A percentile compares a stretch with the other conserved stretches of the same genome.
These are phyloP conservation scores for Phytopythium delawarense DNA, from an alignment of 352 stramenopile genomes.

Conservation along the genomic window DNA sequence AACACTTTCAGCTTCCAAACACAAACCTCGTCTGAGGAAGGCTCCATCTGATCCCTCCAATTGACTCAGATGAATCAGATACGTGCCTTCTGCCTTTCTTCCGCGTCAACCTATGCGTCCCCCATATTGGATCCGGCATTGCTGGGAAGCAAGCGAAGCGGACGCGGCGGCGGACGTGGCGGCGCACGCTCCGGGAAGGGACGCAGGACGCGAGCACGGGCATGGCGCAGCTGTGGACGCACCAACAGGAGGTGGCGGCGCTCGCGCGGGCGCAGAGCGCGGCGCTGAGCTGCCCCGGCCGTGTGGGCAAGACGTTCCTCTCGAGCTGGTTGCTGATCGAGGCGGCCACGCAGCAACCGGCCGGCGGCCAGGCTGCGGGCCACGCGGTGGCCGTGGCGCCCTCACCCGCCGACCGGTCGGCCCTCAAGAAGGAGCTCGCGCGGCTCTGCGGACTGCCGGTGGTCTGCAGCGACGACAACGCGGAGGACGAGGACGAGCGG, in stretches of 20 bases:
- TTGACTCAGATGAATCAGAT: background rate
- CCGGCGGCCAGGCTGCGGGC: background rate
- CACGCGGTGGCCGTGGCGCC: slow-evolving; percentile 42
- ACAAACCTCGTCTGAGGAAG: background rate
- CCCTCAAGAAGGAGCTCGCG: slow-evolving; percentile 34
- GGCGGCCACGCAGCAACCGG: slow-evolving; percentile 4
- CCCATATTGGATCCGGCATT: too few relatives aligned
- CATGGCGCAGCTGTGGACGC: slow-evolving; percentile 32
- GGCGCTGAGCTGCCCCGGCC: slow-evolving; percentile 46
- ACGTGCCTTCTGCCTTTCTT: too few relatives aligned
- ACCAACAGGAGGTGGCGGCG: slow-evolving; percentile 70
- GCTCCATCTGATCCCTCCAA: background rate
- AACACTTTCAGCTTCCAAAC: background rate
- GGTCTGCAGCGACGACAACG: slow-evolving; percentile 25
- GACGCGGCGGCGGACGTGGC: too few relatives aligned
- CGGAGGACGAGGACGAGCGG: slow-evolving; percentile 5
- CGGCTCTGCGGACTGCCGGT: slow-evolving; percentile 37
- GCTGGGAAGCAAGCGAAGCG: too few relatives aligned
- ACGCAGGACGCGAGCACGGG: background rate
- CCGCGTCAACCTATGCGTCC: too few relatives aligned
- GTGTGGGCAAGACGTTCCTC: slow-evolving; percentile 73
- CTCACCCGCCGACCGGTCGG: slow-evolving; percentile 18
- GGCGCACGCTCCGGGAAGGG: too few relatives aligned
- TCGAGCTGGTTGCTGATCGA: slow-evolving; percentile 51
- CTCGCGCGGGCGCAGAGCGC: slow-evolving; percentile 59